Evolutionary conservation across 2,329 filamentous ascomycete species (phyloP).

Genomic region (Metarhizium album): DNA sequence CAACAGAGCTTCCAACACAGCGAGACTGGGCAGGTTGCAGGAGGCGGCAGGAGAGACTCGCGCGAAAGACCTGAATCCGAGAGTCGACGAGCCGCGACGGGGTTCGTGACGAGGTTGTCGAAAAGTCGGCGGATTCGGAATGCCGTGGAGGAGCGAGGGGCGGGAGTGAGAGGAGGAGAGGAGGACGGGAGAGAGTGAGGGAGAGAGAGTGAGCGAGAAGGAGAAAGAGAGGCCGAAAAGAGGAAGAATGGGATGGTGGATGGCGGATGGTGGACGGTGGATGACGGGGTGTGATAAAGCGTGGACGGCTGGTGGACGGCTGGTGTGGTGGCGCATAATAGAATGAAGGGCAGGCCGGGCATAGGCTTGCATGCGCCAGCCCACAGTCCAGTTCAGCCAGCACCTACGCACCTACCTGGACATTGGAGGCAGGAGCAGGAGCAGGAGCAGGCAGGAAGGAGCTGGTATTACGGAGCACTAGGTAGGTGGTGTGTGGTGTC

Average conservation of each 20-base stretch:
- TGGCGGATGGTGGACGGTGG: no score
- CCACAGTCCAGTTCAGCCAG: background rate
- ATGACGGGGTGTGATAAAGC: background rate
- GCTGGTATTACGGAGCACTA: no score
- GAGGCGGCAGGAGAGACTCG: slow-evolving; percentile 17
- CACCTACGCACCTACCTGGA: no score
- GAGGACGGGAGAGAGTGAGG: slow-evolving; percentile 2
- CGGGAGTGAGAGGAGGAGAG: slow-evolving; percentile 11
- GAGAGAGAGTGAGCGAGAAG: slow-evolving; percentile 1
- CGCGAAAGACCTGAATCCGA: slow-evolving; percentile 19
- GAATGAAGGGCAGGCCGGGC: background rate
- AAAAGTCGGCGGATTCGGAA: slow-evolving; percentile 26
- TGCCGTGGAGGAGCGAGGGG: slow-evolving; percentile 18
- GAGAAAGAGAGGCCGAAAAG: slow-evolving; percentile 6
- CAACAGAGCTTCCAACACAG: slow-evolving; percentile 15
- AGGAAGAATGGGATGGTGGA: background rate
- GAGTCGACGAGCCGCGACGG: slow-evolving; percentile 14
- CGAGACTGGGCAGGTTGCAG: slow-evolving; percentile 10
- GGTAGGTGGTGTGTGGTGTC: no score
- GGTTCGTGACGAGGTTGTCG: slow-evolving; percentile 25
- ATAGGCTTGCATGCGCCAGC: background rate
- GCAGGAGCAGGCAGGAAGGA: no score
- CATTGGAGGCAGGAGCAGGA: no score
- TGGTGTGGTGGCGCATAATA: slow-evolving; percentile 1
- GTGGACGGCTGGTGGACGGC: background rate